phyloP scores from a whole-genome alignment of 352 stramenopile species.

The Phytophthora podocarpi region DNA sequence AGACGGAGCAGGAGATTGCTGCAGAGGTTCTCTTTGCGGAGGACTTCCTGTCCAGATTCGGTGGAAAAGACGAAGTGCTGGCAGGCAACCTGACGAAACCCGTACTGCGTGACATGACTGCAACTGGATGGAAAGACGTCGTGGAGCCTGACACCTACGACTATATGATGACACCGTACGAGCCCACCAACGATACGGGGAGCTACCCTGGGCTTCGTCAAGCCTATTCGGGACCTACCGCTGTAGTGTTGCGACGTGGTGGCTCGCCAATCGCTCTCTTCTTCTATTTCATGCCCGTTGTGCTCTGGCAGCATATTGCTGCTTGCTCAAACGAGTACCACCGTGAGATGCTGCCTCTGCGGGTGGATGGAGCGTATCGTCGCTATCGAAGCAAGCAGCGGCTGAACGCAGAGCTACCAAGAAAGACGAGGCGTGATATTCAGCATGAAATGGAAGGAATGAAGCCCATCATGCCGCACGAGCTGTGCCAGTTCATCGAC shows the following conservation, averaged over 20 bases:
- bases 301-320: slow-evolving; percentile 26
- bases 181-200: neutral
- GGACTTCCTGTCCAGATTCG: slow-evolving; percentile 5
- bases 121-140: slow-evolving; percentile 7
- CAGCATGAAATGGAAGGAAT: neutral
- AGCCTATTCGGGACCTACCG: neutral
- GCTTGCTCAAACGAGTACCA: slow-evolving; percentile 17
- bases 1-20: neutral
- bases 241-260: neutral
- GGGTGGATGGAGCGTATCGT: neutral
- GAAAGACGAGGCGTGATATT: slow-evolving; percentile 15
- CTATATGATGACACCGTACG: neutral
- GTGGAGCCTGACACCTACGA: slow-evolving; percentile 6
- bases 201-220: slow-evolving; percentile 8
- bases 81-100: slow-evolving; percentile 11
- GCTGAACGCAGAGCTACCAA: neutral
- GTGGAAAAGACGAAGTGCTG: slow-evolving; percentile 8
- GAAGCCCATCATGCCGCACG: slow-evolving; percentile 6
- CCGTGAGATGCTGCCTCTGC: slow-evolving; percentile 4
- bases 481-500: slow-evolving; percentile 7
- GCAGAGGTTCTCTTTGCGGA: slow-evolving; percentile 14
- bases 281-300: slow-evolving; percentile 21
- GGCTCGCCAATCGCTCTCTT: slow-evolving; percentile 14
- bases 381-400: slow-evolving; percentile 10
- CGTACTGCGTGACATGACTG: slow-evolving; percentile 7